Evolutionary conservation across 208 protist species (phyloP), one percentile per base, ranked within the genome.

Genomic region (Acanthamoeba healyi): DNA sequence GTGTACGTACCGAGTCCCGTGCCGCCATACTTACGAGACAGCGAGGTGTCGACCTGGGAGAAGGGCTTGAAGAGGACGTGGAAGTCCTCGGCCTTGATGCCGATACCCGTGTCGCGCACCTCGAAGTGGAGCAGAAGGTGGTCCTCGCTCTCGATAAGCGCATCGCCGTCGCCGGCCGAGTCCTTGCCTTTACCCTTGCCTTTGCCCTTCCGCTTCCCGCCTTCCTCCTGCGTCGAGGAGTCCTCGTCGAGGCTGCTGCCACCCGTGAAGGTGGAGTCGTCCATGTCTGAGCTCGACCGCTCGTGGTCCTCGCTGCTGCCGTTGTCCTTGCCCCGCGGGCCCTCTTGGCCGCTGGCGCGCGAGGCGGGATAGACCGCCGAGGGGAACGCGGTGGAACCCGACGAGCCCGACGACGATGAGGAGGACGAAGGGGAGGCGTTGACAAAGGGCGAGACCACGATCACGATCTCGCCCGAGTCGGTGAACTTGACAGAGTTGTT

Each of bases 61-160:
- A 96, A 97, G n/a, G 95, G 79, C 67, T 96, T 72, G 90, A 97
- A 97, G 19, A 97, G 72, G 56, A 82, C 61, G n/a, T 89, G 81
- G 38, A 94, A 95, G 26, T 94, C 42, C 19, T 96, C 94, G 88
- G 77, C 54, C 38, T 90, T 81, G 34, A n/a, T n/a, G n/a, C n/a
- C n/a, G n/a, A n/a, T n/a, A n/a, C n/a, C n/a, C n/a, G n/a, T n/a
- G n/a, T n/a, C 96, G 51, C 94, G 81, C 10, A 95, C 91, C 2
- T 93, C 94, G 17, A 94, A 94, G 26, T 90, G 94, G 63, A 17
- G 42, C 72, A 54, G 19, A 7, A 82, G 36, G 42, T 51, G 40
- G 42, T 82, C 72, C 40, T 51, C 40, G 40, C 40, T 54, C 24
- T 51, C 72, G 38, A 82, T 24, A 34, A 44, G 40, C 72, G 0